A percentile compares a stretch with the other conserved stretches of the same genome.
phyloP scores from a whole-genome alignment of 768 basidiomycete species.

The Panellus pusillus region DNA sequence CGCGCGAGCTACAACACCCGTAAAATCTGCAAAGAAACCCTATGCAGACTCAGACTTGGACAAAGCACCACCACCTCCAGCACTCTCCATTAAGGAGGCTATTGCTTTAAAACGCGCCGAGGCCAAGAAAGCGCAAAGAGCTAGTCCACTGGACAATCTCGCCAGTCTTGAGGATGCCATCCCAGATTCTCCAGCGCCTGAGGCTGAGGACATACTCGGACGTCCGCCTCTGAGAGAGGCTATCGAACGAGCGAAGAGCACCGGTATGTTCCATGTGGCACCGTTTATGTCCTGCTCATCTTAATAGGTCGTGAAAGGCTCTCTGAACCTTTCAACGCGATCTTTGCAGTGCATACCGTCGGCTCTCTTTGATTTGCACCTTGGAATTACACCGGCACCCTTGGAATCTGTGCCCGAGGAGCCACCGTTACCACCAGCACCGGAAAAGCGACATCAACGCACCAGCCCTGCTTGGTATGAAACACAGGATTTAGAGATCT shows the following conservation, averaged over 20 bases:
- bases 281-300: slow-evolving; percentile 37
- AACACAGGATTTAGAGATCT: slow-evolving; percentile 70
- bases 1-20: slow-evolving; percentile 6
- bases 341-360: slow-evolving; percentile 73
- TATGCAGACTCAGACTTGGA: background rate
- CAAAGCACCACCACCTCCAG: background rate
- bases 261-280: slow-evolving; percentile 52
- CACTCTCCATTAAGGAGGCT: slow-evolving; percentile 66
- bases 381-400: slow-evolving; percentile 71
- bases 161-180: slow-evolving; percentile 50
- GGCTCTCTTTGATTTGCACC: slow-evolving; percentile 76
- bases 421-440: slow-evolving; percentile 46
- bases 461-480: slow-evolving; percentile 75
- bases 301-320: slow-evolving; percentile 35
- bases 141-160: slow-evolving; percentile 35
- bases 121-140: slow-evolving; percentile 58
- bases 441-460: slow-evolving; percentile 40
- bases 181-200: slow-evolving; percentile 34
- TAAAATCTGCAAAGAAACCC: background rate
- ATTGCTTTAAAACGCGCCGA: slow-evolving; percentile 80
- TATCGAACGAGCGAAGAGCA: slow-evolving; percentile 74
- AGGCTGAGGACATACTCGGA: slow-evolving; percentile 59
- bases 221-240: slow-evolving; percentile 69
- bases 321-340: slow-evolving; percentile 74
- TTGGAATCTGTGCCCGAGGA: slow-evolving; percentile 65